Conservation (phyloP, 495 filamentous ascomycete genomes). For the Trichocladium antarcticum region DNA sequence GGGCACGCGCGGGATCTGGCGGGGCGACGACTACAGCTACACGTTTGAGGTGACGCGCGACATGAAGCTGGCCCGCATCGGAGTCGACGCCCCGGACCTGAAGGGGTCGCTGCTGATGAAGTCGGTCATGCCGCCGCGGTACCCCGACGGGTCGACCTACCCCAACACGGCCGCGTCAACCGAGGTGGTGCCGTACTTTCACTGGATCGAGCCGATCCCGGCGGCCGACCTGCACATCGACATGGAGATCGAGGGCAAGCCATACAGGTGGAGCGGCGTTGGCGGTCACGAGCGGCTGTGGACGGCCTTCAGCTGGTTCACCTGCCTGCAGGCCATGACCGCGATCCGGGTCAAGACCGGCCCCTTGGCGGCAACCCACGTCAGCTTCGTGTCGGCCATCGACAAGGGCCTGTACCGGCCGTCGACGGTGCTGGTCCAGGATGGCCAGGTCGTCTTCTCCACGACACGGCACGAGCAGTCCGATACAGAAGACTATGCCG, state of each 20-base stretch:
- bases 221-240: conserved; percentile 1
- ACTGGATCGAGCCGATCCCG: conserved; percentile 8
- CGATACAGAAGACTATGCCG: background rate
- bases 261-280: conserved; percentile 1
- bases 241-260: conserved; percentile 4
- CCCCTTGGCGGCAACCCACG: background rate
- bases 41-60: conserved; percentile 4
- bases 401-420: background rate
- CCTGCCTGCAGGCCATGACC: background rate
- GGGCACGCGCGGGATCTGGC: conserved; percentile 6
- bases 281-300: conserved; percentile 7
- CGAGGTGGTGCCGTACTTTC: conserved; percentile 6
- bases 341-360: background rate
- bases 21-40: conserved; percentile 2
- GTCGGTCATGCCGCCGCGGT: conserved; percentile 3
- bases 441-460: background rate
- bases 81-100: background rate
- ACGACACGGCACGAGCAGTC: background rate
- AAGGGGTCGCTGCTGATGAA: background rate
- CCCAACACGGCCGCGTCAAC: background rate
- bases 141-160: conserved; percentile 4
- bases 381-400: background rate
- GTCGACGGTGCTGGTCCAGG: background rate
- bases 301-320: conserved; percentile 9
- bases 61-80: background rate